These are phyloP conservation scores for Fusarium decemcellulare DNA, from an alignment of 2,329 filamentous ascomycete genomes.

Conservation along the genomic window DNA sequence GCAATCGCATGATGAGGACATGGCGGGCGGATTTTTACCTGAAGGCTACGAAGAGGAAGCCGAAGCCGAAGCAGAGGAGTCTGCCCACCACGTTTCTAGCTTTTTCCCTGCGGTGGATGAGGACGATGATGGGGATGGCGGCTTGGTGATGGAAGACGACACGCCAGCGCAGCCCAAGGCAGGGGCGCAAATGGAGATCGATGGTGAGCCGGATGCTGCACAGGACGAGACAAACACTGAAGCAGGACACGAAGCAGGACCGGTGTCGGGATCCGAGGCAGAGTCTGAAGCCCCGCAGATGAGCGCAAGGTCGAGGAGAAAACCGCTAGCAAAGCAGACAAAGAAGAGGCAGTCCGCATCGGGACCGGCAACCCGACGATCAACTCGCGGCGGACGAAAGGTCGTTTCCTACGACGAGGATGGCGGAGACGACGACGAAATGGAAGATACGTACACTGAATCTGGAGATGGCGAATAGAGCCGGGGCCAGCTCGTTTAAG, in stretches of 20 bases:
- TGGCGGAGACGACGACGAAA: conserved; percentile 24
- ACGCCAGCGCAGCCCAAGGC: neutral
- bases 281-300: conserved; percentile 18
- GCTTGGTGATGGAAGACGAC: conserved; percentile 52
- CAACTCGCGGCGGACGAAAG: conserved; percentile 34
- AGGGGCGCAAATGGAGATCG: neutral
- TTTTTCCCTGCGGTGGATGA: conserved; percentile 65
- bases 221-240: neutral
- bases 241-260: neutral
- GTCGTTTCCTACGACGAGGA: conserved; percentile 30
- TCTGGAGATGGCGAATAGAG: conserved; percentile 20
- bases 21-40: conserved; percentile 73
- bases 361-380: conserved; percentile 30
- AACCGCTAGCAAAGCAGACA: conserved; percentile 7
- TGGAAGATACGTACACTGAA: conserved; percentile 21
- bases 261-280: conserved; percentile 8
- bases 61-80: conserved; percentile 54
- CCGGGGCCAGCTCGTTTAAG: neutral
- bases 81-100: conserved; percentile 54
- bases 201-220: conserved; percentile 8
- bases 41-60: conserved; percentile 68
- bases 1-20: conserved; percentile 60
- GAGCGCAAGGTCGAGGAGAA: conserved; percentile 14
- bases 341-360: conserved; percentile 8
- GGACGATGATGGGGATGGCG: conserved; percentile 55